Percentiles rank a stretch among this genome's conserved stretches.
phyloP scores from a whole-genome alignment of 164 flowering plant species.

The Tinospora cordifolia region DNA sequence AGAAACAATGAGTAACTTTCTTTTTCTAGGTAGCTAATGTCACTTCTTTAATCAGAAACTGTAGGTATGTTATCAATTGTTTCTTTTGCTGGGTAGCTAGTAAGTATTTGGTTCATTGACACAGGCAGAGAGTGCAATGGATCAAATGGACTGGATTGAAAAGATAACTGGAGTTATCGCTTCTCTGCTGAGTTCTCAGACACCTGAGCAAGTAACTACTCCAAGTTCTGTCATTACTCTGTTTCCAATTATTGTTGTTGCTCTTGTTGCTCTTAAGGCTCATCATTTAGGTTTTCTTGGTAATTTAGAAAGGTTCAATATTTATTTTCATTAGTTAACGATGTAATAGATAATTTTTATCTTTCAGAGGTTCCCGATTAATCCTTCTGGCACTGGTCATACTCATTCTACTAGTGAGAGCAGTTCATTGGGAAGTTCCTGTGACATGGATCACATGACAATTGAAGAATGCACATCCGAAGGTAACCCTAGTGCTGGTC shows the following conservation, averaged over 20 bases:
- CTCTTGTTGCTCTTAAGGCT: not conserved
- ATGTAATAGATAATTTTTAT: not conserved
- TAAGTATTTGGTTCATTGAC: slow-evolving; percentile 20
- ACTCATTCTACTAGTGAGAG: slow-evolving; percentile 32
- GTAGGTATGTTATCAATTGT: not conserved
- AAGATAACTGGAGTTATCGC: slow-evolving; percentile 99
- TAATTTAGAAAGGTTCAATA: not conserved
- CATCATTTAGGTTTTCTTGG: not conserved
- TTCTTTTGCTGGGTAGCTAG: not conserved
- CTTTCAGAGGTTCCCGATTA: slow-evolving; percentile 32
- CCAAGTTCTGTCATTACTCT: not conserved
- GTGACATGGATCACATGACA: slow-evolving; percentile 50
- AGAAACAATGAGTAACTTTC: not conserved
- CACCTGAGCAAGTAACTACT: slow-evolving; percentile 29
- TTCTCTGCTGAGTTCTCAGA: slow-evolving; percentile 83
- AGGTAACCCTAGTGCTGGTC: slow-evolving; percentile 31
- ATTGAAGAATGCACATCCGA: slow-evolving; percentile 51
- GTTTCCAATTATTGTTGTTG: not conserved
- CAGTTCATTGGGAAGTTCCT: slow-evolving; percentile 79
- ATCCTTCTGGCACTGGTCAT: slow-evolving; percentile 21
- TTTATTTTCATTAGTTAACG: slow-evolving; percentile 1
- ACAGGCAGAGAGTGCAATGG: slow-evolving; percentile 98
- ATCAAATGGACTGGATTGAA: slow-evolving; percentile 99
- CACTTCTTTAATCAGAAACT: not conserved
- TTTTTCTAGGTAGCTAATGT: slow-evolving; percentile 5